phyloP scores from a whole-genome alignment of 306 rosid species.

The Pueraria montana region DNA sequence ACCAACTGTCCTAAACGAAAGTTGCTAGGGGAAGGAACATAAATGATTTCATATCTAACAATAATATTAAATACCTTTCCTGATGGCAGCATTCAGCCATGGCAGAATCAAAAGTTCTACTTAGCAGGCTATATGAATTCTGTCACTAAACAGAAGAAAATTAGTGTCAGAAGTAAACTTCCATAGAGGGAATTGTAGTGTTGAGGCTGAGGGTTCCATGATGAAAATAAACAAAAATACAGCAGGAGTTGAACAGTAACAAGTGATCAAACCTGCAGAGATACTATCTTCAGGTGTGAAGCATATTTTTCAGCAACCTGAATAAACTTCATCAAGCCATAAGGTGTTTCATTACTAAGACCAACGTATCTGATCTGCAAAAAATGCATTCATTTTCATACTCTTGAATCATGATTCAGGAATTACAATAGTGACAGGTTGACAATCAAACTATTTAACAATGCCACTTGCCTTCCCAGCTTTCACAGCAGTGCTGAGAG shows the following conservation, averaged over 20 bases:
- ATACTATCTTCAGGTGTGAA: constrained; percentile 65
- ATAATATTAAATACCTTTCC: constrained; percentile 72
- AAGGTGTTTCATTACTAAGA: constrained; percentile 94
- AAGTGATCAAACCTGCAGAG: constrained; percentile 78
- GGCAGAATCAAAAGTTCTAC: constrained; percentile 90
- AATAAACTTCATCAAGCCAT: constrained; percentile 93
- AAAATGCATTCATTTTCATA: constrained; percentile 36
- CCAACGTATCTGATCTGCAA: constrained; percentile 85
- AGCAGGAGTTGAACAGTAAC: constrained; percentile 30
- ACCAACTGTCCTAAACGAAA: not conserved
- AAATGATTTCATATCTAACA: constrained; percentile 16
- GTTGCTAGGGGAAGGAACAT: not conserved
- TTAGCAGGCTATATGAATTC: constrained; percentile 86
- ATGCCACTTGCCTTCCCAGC: constrained; percentile 74
- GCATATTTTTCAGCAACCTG: constrained; percentile 66
- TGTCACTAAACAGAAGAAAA: constrained; percentile 57
- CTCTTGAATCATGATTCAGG: not conserved
- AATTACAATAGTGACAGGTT: constrained; percentile 6
- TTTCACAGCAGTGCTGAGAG: constrained; percentile 70
- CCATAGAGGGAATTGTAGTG: constrained; percentile 9
- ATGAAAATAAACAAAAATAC: constrained; percentile 31
- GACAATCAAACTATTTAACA: constrained; percentile 28
- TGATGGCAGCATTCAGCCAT: constrained; percentile 95
- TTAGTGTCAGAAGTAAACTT: constrained; percentile 45
- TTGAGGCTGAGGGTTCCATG: constrained; percentile 1